Base-by-base conservation (phyloP, 75 land plant species). In the Cupressus sempervirens region DNA sequence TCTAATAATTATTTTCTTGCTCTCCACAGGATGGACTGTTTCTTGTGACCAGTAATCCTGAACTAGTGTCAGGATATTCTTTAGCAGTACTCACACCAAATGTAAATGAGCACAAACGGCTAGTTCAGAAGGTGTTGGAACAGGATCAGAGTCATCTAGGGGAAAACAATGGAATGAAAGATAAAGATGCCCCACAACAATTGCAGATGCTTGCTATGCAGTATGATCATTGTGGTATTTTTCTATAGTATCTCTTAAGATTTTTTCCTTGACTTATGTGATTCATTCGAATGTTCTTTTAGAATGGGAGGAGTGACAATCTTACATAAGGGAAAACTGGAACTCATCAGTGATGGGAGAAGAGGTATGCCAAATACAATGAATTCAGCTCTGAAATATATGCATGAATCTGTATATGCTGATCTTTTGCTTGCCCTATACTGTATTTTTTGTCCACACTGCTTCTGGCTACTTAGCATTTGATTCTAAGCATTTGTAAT, bases 301-400 rank as follows among this genome's bases (percentile, higher is more conserved):
- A 97, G 99, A 79, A 91, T 97, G 91, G 99, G 96, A 85, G 99
- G 99, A 35, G 92, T 92, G 43, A 96, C 99, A 52, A 93, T 97
- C 79, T 85, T 97, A 84, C 86, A 92, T 86, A 97, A 97, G 90
- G 99, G 99, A 53, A 94, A 91, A 48, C 68, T 87, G 54, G 99
- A 97, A 74, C 86, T 89, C 40, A 97, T 97, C 75, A 94, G 95
- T 88, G 96, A 97, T 89, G 95, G 98, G 53, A 86, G 86, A 43
- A 77, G 90, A 92, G 96, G 99, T 97, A 83, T 84, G 82, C 14
- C 76, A 73, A 32, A 38, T 38, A 29, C 32, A 29, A 38, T 34
- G 34, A 32, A 41, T 46, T 54, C 65, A 18, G 13, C 67, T 79
- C 34, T 36, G 58, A 40, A 12, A n/a, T 29, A 34, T 26, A 36